phyloP scores from a whole-genome alignment of 306 rosid genomes.

The Fragaria iinumae region DNA sequence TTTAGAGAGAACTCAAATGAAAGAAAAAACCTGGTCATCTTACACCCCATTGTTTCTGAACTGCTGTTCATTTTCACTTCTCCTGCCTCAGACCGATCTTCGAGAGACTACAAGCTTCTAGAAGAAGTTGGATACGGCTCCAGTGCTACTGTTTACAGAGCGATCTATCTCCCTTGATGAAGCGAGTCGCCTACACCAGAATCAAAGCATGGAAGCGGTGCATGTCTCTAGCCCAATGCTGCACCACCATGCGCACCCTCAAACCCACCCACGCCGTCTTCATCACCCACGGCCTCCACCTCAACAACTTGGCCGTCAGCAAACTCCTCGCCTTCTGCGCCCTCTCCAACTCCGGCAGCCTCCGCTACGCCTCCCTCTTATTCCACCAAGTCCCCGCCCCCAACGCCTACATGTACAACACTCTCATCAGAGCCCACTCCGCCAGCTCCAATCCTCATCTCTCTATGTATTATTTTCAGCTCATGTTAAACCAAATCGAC shows the following conservation, averaged over 20 bases:
- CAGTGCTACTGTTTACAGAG: too few relatives aligned
- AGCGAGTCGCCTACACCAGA: slow-evolving; percentile 5
- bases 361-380: slow-evolving; percentile 31
- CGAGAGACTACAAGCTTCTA: too few relatives aligned
- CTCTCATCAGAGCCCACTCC: slow-evolving; percentile 37
- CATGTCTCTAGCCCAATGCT: slow-evolving; percentile 36
- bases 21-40: too few relatives aligned
- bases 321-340: slow-evolving; percentile 44
- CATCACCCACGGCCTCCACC: slow-evolving; percentile 38
- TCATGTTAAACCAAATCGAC: slow-evolving; percentile 16
- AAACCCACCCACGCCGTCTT: slow-evolving; percentile 42
- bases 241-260: slow-evolving; percentile 36
- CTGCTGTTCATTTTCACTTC: too few relatives aligned
- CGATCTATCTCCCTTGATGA: slow-evolving; percentile 15
- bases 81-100: too few relatives aligned
- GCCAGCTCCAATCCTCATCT: slow-evolving; percentile 30
- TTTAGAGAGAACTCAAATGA: too few relatives aligned
- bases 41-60: too few relatives aligned
- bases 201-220: slow-evolving; percentile 40
- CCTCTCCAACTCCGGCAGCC: slow-evolving; percentile 30
- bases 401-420: slow-evolving; percentile 35
- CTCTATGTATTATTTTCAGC: slow-evolving; percentile 29
- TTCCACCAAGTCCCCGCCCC: slow-evolving; percentile 28
- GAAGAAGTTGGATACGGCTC: too few relatives aligned
- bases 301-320: slow-evolving; percentile 39